Conservation (phyloP, 768 basidiomycete genomes). For the Tylopilus sp. region DNA sequence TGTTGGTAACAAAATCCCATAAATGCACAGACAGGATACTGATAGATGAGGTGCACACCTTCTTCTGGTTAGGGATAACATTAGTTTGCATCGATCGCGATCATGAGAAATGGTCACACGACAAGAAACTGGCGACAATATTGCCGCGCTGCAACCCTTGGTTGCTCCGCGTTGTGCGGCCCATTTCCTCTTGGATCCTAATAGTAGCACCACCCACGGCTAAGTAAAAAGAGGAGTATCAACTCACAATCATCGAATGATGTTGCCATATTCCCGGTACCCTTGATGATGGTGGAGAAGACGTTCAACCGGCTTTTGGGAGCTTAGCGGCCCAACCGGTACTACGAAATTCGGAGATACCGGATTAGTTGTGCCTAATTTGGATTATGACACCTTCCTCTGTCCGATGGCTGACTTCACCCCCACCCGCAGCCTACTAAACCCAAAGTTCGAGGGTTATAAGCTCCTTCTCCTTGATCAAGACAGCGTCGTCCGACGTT, state of each 20-base stretch:
- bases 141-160: too few species aligned
- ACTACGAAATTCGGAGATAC: too few species aligned
- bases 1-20: constrained; percentile 43
- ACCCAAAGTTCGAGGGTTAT: constrained; percentile 85
- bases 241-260: too few species aligned
- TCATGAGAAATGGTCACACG: background rate
- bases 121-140: too few species aligned
- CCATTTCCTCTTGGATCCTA: too few species aligned
- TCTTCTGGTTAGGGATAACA: constrained; percentile 32
- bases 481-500: constrained; percentile 52
- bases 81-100: constrained; percentile 20
- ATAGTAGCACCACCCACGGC: too few species aligned
- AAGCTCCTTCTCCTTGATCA: constrained; percentile 62
- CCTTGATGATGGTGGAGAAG: too few species aligned
- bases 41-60: constrained; percentile 54
- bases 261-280: too few species aligned
- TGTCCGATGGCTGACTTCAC: constrained; percentile 37
- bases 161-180: constrained; percentile 37
- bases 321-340: too few species aligned
- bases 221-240: too few species aligned
- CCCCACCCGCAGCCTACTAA: constrained; percentile 55
- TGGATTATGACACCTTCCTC: constrained; percentile 1
- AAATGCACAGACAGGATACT: constrained; percentile 54
- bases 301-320: too few species aligned
- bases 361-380: background rate